These are phyloP conservation scores for Cytospora leucostoma DNA, from an alignment of 2,329 filamentous ascomycete species.

Conservation along the genomic window DNA sequence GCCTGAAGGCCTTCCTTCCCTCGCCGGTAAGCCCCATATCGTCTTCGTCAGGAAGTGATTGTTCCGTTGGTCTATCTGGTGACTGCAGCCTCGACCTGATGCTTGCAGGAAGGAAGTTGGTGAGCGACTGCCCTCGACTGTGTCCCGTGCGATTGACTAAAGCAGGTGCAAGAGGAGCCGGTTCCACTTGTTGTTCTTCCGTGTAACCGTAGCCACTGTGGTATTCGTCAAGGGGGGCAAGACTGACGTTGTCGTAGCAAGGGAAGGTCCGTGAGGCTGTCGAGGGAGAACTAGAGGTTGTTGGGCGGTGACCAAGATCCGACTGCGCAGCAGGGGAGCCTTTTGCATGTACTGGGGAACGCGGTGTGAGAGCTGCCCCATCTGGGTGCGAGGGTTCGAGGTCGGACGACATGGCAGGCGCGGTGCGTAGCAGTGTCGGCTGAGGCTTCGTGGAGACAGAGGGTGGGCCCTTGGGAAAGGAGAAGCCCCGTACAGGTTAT, in stretches of 20 bases:
- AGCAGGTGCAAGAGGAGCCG: slow-evolving; percentile 24
- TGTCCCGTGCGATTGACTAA: slow-evolving; percentile 31
- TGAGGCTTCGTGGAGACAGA: slow-evolving; percentile 39
- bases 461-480: slow-evolving; percentile 30
- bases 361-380: slow-evolving; percentile 28
- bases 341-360: slow-evolving; percentile 15
- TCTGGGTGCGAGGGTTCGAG: slow-evolving; percentile 31
- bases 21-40: slow-evolving; percentile 49
- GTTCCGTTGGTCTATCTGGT: slow-evolving; percentile 28
- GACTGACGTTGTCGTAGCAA: slow-evolving; percentile 16
- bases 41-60: slow-evolving; percentile 28
- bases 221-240: slow-evolving; percentile 35
- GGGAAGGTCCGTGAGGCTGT: slow-evolving; percentile 8
- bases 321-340: slow-evolving; percentile 15
- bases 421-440: slow-evolving; percentile 41
- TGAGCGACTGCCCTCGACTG: slow-evolving; percentile 40
- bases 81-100: slow-evolving; percentile 36
- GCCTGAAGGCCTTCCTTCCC: slow-evolving; percentile 34
- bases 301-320: slow-evolving; percentile 10
- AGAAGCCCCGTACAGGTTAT: slow-evolving; percentile 28
- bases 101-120: slow-evolving; percentile 38
- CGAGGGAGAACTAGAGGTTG: slow-evolving; percentile 12
- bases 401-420: slow-evolving; percentile 31
- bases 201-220: slow-evolving; percentile 38
- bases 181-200: slow-evolving; percentile 30